Evolutionary conservation across 148 eudicot species (phyloP).

Genomic region (Amaranthus palmeri): DNA sequence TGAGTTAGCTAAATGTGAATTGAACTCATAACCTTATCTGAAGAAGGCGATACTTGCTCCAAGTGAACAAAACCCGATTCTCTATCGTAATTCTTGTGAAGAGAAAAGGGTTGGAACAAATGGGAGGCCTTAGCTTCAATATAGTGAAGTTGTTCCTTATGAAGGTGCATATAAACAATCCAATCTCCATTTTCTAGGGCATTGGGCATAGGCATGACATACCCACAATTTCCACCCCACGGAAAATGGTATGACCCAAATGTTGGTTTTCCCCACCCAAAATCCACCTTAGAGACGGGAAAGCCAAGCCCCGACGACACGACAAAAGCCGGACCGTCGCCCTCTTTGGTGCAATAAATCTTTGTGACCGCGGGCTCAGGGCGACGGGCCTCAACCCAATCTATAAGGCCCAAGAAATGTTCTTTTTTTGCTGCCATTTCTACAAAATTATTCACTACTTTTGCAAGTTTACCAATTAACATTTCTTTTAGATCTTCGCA

Average conservation of each 20-base stretch:
- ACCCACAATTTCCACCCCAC: conserved; percentile 62
- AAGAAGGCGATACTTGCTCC: too few relatives aligned
- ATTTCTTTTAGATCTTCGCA: conserved; percentile 29
- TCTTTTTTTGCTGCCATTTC: conserved; percentile 35
- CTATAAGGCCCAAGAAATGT: conserved; percentile 62
- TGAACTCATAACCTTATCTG: too few relatives aligned
- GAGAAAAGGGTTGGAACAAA: conserved; percentile 45
- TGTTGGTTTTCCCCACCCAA: conserved; percentile 67
- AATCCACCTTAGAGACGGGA: conserved; percentile 50
- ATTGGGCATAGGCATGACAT: conserved; percentile 81
- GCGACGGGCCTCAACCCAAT: conserved; percentile 68
- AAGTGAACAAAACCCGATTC: too few relatives aligned
- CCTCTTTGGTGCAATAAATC: conserved; percentile 30
- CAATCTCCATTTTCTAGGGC: conserved; percentile 60
- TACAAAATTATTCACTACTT: conserved; percentile 40
- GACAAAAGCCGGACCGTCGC: conserved; percentile 54
- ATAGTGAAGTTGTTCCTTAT: conserved; percentile 41
- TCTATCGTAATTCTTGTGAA: not conserved
- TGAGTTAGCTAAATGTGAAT: too few relatives aligned
- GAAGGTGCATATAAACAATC: conserved; percentile 69
- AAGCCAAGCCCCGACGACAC: conserved; percentile 64
- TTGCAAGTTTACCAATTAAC: conserved; percentile 35
- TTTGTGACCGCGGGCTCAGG: conserved; percentile 47
- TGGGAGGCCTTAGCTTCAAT: conserved; percentile 39
- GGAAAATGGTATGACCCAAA: conserved; percentile 74